Conservation (phyloP, 2,329 filamentous ascomycete genomes). For the Pyrenophora seminiperda region DNA sequence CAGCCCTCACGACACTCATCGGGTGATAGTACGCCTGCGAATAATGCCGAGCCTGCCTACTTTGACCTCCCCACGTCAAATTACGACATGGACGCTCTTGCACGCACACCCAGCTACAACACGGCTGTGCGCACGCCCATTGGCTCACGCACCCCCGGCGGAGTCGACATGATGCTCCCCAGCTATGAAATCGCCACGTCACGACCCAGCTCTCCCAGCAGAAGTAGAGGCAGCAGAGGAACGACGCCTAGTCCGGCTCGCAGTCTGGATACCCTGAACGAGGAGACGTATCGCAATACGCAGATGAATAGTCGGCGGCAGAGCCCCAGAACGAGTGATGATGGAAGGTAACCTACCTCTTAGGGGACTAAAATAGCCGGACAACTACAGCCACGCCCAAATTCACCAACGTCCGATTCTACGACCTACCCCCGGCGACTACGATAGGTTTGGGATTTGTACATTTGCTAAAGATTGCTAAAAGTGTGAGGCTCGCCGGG, state of each 20-base stretch:
- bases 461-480: no score
- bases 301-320: conserved; percentile 38
- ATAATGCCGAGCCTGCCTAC: conserved; percentile 26
- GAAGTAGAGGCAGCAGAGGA: conserved; percentile 36
- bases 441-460: no score
- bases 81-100: conserved; percentile 54
- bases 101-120: conserved; percentile 58
- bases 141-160: conserved; percentile 47
- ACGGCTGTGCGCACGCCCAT: conserved; percentile 55
- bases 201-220: conserved; percentile 49
- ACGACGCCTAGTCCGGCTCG: conserved; percentile 43
- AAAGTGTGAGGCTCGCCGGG: no score
- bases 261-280: conserved; percentile 43
- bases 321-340: conserved; percentile 34
- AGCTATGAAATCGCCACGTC: conserved; percentile 54
- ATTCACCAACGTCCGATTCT: no score
- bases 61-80: conserved; percentile 28
- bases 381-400: no score
- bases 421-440: no score
- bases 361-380: no score
- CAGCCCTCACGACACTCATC: conserved; percentile 37
- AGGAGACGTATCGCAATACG: conserved; percentile 47
- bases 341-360: conserved; percentile 32
- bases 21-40: conserved; percentile 45
- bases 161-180: conserved; percentile 47